phyloP scores from a whole-genome alignment of 1,284 basidiomycete genomes.

The Ustanciosporium gigantosporum region DNA sequence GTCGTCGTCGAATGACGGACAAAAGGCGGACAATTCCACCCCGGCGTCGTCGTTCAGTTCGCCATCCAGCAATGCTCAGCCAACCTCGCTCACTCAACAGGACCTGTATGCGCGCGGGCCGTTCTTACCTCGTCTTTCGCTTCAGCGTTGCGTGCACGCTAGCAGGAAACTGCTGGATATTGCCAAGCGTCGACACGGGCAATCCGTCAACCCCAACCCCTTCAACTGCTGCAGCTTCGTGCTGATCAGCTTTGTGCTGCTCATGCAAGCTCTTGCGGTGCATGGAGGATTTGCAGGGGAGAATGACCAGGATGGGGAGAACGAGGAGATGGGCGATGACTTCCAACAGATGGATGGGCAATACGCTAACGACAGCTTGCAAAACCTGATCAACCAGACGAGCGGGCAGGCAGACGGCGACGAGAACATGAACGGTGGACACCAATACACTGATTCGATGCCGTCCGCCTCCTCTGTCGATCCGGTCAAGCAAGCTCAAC shows the following conservation, averaged over 20 bases:
- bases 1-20: conserved; percentile 1
- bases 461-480: conserved; percentile 18
- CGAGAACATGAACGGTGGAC: conserved; percentile 5
- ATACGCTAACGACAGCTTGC: conserved; percentile 31
- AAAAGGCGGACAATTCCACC: neutral
- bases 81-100: conserved; percentile 22
- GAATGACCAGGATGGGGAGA: conserved; percentile 5
- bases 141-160: conserved; percentile 51
- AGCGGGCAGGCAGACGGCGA: neutral
- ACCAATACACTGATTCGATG: neutral
- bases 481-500: conserved; percentile 27
- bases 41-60: neutral
- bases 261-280: conserved; percentile 54
- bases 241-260: conserved; percentile 52
- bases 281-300: conserved; percentile 31
- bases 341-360: conserved; percentile 6
- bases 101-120: conserved; percentile 50
- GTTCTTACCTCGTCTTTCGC: conserved; percentile 43
- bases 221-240: conserved; percentile 56
- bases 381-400: conserved; percentile 19
- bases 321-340: conserved; percentile 1
- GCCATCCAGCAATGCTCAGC: conserved; percentile 1
- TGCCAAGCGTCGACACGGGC: conserved; percentile 35
- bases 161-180: conserved; percentile 51
- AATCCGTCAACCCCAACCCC: conserved; percentile 46